A percentile compares a stretch with the other conserved stretches of the same genome.
Conservation (phyloP, 164 flowering plant genomes). For the Akebia trifoliata region DNA sequence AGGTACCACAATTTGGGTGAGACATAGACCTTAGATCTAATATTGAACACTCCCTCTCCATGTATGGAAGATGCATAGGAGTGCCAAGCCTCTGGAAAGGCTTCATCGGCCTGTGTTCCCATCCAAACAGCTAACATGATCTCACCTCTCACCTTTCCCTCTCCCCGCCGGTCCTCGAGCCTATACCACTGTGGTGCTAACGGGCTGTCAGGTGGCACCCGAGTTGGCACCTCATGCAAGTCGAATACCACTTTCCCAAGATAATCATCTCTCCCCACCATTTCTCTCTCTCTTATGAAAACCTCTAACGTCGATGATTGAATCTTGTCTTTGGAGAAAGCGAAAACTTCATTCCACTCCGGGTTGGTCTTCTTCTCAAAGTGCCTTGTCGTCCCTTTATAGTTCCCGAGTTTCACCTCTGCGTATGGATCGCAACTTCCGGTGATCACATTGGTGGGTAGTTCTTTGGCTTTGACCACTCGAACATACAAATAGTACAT, state of each 20-base stretch:
- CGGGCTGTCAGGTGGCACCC: conserved; percentile 51
- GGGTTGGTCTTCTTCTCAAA: conserved; percentile 42
- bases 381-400: conserved; percentile 39
- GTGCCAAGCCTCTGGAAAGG: conserved; percentile 44
- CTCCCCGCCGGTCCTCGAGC: conserved; percentile 32
- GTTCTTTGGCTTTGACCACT: conserved; percentile 40
- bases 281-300: conserved; percentile 36
- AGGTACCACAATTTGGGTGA: conserved; percentile 49
- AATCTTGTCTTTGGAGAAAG: conserved; percentile 38
- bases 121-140: conserved; percentile 48
- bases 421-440: conserved; percentile 42
- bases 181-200: conserved; percentile 51
- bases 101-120: conserved; percentile 53
- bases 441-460: conserved; percentile 27
- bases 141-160: conserved; percentile 35
- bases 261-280: conserved; percentile 40
- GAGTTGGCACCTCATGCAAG: conserved; percentile 35
- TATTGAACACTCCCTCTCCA: conserved; percentile 32
- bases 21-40: conserved; percentile 43
- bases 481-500: conserved; percentile 39
- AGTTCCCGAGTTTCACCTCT: conserved; percentile 46
- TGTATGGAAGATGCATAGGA: conserved; percentile 37
- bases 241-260: conserved; percentile 38
- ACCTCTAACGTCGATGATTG: conserved; percentile 40
- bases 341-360: conserved; percentile 42